Percentiles rank a stretch among this genome's conserved stretches.
Conservation (phyloP, 352 stramenopile species). For the Phytophthora lateralis region DNA sequence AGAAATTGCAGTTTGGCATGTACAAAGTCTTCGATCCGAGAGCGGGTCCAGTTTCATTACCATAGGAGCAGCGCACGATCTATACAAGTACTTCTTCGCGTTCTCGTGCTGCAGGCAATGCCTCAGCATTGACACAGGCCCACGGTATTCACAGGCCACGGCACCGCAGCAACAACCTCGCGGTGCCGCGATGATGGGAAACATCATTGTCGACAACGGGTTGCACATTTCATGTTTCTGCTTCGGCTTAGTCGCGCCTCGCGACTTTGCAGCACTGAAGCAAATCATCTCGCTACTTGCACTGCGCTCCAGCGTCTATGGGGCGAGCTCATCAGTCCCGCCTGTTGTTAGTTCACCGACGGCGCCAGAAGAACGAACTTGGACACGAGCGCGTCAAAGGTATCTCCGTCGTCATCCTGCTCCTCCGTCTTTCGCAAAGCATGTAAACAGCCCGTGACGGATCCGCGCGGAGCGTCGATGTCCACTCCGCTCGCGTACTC, state of each 20-base stretch:
- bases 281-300: conserved; percentile 22
- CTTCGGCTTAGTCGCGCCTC: conserved; percentile 10
- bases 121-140: conserved; percentile 14
- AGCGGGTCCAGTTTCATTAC: conserved; percentile 19
- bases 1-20: conserved; percentile 24
- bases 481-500: conserved; percentile 83
- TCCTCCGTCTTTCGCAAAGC: conserved; percentile 43
- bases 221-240: conserved; percentile 16
- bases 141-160: conserved; percentile 4
- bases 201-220: conserved; percentile 9
- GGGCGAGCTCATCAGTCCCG: background rate
- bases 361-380: conserved; percentile 61
- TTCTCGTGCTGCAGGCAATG: conserved; percentile 23
- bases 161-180: background rate
- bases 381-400: conserved; percentile 76
- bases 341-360: conserved; percentile 12
- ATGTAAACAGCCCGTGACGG: conserved; percentile 72
- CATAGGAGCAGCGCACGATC: conserved; percentile 19
- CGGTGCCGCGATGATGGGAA: conserved; percentile 9
- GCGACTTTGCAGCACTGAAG: conserved; percentile 24
- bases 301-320: conserved; percentile 3
- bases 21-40: conserved; percentile 21
- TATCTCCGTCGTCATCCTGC: conserved; percentile 32
- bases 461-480: conserved; percentile 66
- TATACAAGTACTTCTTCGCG: conserved; percentile 19